Conservation (phyloP, 1,284 basidiomycete species). For the Cronartium quercuum region DNA sequence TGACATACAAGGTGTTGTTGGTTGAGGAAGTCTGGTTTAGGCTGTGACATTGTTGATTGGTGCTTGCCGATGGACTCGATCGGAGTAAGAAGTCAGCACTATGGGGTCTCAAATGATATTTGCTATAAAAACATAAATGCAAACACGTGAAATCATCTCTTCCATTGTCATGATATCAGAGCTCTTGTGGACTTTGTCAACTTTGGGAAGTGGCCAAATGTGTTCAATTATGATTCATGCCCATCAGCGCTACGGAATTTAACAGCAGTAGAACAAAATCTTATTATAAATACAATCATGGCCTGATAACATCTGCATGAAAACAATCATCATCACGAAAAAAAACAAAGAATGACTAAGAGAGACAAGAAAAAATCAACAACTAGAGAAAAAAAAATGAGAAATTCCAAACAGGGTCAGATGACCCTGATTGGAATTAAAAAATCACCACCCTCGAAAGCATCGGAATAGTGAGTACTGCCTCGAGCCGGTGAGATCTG, state of each 20-base stretch:
- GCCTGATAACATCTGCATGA: too few species aligned
- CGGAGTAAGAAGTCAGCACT: slow-evolving; percentile 48
- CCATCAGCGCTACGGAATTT: slow-evolving; percentile 88
- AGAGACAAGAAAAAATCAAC: too few species aligned
- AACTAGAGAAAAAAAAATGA: too few species aligned
- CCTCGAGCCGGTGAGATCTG: too few species aligned
- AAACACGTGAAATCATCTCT: slow-evolving; percentile 61
- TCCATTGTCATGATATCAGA: slow-evolving; percentile 58
- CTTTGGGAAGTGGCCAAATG: background rate
- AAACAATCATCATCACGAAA: too few species aligned
- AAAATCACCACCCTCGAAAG: too few species aligned
- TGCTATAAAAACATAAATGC: slow-evolving; percentile 1
- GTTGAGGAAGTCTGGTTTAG: slow-evolving; percentile 69
- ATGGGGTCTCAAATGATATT: background rate
- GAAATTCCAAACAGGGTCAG: too few species aligned
- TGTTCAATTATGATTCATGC: slow-evolving; percentile 61
- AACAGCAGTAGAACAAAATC: too few species aligned
- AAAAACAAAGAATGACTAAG: too few species aligned
- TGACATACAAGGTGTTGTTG: slow-evolving; percentile 64
- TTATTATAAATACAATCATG: too few species aligned
- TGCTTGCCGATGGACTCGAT: slow-evolving; percentile 65
- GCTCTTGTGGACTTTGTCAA: slow-evolving; percentile 48
- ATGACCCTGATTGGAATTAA: too few species aligned
- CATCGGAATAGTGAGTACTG: too few species aligned
- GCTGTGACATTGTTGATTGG: slow-evolving; percentile 63